These are phyloP conservation scores for Nematocida sp. DNA, from an alignment of 371 early-diverging fungal genomes.

Conservation along the genomic window DNA sequence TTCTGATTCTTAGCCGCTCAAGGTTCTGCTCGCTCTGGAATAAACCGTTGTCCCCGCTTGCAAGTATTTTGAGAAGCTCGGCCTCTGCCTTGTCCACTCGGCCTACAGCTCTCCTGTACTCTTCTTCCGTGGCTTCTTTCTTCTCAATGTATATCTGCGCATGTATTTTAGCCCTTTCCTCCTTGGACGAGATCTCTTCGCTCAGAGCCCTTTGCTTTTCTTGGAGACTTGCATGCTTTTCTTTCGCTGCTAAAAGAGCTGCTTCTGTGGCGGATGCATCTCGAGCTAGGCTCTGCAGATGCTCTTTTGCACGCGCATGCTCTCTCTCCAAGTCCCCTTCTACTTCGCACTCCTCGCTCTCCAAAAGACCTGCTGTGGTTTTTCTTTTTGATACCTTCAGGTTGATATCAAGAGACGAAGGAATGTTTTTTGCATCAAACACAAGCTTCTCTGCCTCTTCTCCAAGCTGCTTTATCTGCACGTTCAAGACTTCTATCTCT, in stretches of 20 bases:
- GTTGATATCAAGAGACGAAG: slow-evolving; percentile 5
- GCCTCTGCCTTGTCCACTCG: slow-evolving; percentile 62
- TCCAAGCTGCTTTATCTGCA: slow-evolving; percentile 12
- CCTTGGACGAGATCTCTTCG: slow-evolving; percentile 34
- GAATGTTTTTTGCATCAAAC: slow-evolving; percentile 52
- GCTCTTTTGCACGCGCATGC: slow-evolving; percentile 17
- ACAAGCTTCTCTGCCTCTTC: slow-evolving; percentile 56
- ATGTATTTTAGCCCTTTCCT: slow-evolving; percentile 44
- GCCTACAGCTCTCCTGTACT: slow-evolving; percentile 56
- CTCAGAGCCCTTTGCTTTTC: slow-evolving; percentile 7
- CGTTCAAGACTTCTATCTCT: slow-evolving; percentile 48
- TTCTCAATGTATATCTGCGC: slow-evolving; percentile 64
- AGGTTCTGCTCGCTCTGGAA: slow-evolving; percentile 61
- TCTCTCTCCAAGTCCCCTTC: slow-evolving; percentile 44
- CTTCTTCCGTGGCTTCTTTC: slow-evolving; percentile 62
- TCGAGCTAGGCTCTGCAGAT: slow-evolving; percentile 17
- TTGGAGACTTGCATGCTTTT: slow-evolving; percentile 1
- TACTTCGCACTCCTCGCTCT: slow-evolving; percentile 31
- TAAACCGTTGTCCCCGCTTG: slow-evolving; percentile 58
- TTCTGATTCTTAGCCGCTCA: slow-evolving; percentile 56
- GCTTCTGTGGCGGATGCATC: slow-evolving; percentile 42
- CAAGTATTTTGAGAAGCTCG: slow-evolving; percentile 61
- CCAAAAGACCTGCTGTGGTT: slow-evolving; percentile 19
- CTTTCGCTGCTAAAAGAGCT: slow-evolving; percentile 36
- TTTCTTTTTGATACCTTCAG: slow-evolving; percentile 42